phyloP scores from a whole-genome alignment of 495 filamentous ascomycete species.

The Cairneyella variabilis region DNA sequence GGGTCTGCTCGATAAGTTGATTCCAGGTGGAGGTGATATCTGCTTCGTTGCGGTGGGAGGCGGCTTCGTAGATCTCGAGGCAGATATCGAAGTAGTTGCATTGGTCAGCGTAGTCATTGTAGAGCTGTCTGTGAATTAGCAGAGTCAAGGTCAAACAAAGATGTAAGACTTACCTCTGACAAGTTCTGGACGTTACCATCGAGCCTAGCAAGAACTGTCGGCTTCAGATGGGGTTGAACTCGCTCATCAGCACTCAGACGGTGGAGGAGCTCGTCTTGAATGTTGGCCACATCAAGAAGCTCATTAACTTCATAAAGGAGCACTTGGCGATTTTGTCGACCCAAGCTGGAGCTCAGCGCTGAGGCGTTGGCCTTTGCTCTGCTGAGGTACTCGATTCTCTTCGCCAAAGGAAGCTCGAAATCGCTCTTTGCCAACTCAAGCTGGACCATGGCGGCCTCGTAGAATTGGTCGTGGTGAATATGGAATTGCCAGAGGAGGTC shows the following conservation, averaged over 20 bases:
- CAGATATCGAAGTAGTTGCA: slow-evolving; percentile 89
- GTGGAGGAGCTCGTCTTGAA: slow-evolving; percentile 89
- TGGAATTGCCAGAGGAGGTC: slow-evolving; percentile 94
- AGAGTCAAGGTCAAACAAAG: slow-evolving; percentile 16
- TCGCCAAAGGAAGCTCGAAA: slow-evolving; percentile 68
- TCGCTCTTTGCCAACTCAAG: slow-evolving; percentile 75
- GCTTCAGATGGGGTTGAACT: slow-evolving; percentile 53
- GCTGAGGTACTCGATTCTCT: slow-evolving; percentile 84
- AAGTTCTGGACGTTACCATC: slow-evolving; percentile 71
- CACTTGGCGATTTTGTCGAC: slow-evolving; percentile 69
- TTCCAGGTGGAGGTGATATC: slow-evolving; percentile 83
- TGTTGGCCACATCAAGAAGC: slow-evolving; percentile 86
- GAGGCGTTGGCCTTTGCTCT: slow-evolving; percentile 84
- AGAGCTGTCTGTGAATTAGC: slow-evolving; percentile 57
- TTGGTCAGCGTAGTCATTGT: slow-evolving; percentile 83
- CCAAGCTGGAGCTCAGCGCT: slow-evolving; percentile 64
- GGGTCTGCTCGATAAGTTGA: slow-evolving; percentile 66
- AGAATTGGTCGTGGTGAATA: slow-evolving; percentile 71
- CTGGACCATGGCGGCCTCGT: slow-evolving; percentile 83
- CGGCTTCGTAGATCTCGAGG: slow-evolving; percentile 82
- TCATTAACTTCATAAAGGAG: slow-evolving; percentile 79
- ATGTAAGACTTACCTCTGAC: slow-evolving; percentile 56
- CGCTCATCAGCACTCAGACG: slow-evolving; percentile 69
- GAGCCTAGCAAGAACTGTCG: slow-evolving; percentile 58
- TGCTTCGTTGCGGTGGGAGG: slow-evolving; percentile 79